A percentile compares a stretch with the other conserved stretches of the same genome.
phyloP scores from a whole-genome alignment of 306 rosid species.

The Cucurbita ficifolia region DNA sequence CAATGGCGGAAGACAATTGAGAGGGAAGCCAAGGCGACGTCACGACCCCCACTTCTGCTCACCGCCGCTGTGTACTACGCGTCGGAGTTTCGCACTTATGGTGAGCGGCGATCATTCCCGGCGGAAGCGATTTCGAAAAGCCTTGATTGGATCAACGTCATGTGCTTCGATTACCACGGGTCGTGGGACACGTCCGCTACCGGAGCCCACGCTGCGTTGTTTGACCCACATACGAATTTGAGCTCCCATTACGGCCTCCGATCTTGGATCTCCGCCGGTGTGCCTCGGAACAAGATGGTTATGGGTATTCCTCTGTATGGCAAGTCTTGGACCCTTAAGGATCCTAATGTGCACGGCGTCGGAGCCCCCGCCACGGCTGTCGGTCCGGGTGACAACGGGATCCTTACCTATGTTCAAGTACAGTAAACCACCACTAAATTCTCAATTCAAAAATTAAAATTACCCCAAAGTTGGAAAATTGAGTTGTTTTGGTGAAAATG shows the following conservation, averaged over 20 bases:
- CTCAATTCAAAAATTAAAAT: background rate
- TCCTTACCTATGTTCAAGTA: background rate
- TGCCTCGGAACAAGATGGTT: constrained; percentile 15
- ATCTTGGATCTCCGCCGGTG: constrained; percentile 50
- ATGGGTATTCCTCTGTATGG: constrained; percentile 62
- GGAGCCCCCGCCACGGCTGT: constrained; percentile 30
- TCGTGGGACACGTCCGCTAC: constrained; percentile 26
- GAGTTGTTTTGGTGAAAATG: too few relatives aligned
- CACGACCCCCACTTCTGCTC: constrained; percentile 29
- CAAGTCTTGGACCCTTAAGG: constrained; percentile 39
- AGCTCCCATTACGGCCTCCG: constrained; percentile 30
- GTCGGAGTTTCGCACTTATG: constrained; percentile 9
- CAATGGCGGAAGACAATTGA: constrained; percentile 26
- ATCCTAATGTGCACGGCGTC: constrained; percentile 18
- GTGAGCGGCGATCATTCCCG: constrained; percentile 22
- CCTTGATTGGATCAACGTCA: constrained; percentile 51
- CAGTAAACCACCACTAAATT: background rate
- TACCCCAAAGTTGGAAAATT: background rate
- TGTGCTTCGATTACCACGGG: constrained; percentile 49
- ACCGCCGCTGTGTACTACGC: constrained; percentile 61
- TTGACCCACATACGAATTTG: constrained; percentile 25
- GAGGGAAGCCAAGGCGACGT: constrained; percentile 12
- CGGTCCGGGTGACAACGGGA: constrained; percentile 42
- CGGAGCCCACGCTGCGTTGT: constrained; percentile 30
- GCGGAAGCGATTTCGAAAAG: constrained; percentile 17